These are phyloP conservation scores for Sporodiniella umbellata DNA, from an alignment of 371 early-diverging fungal genomes.

Conservation along the genomic window DNA sequence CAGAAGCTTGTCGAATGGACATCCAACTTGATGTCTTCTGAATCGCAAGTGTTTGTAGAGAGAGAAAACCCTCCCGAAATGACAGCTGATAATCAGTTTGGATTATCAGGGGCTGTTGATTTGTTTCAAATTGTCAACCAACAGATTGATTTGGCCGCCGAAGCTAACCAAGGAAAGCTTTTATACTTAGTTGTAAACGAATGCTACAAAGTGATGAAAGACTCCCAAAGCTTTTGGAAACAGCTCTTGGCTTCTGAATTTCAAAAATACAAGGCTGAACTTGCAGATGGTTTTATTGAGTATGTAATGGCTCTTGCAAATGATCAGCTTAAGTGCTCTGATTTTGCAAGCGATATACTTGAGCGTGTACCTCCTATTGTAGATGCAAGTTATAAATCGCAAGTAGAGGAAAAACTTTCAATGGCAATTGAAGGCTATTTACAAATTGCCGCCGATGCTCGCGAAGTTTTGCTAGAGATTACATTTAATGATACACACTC, in stretches of 20 bases:
- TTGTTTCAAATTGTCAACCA: conserved; percentile 96
- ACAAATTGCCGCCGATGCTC: conserved; percentile 69
- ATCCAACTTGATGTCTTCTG: conserved; percentile 78
- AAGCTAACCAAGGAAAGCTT: conserved; percentile 81
- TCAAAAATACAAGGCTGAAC: conserved; percentile 68
- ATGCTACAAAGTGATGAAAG: conserved; percentile 80
- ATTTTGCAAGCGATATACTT: conserved; percentile 81
- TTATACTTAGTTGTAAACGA: conserved; percentile 84
- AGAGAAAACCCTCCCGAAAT: conserved; percentile 75
- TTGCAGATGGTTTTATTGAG: conserved; percentile 82
- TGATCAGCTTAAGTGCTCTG: conserved; percentile 84
- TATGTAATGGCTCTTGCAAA: conserved; percentile 94
- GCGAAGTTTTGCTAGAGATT: conserved; percentile 74
- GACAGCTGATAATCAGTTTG: conserved; percentile 75
- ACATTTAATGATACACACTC: conserved; percentile 79
- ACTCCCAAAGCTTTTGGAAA: conserved; percentile 79
- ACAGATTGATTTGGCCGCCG: conserved; percentile 86
- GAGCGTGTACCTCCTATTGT: conserved; percentile 64
- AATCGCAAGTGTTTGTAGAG: conserved; percentile 76
- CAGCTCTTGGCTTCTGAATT: conserved; percentile 69
- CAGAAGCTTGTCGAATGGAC: conserved; percentile 89
- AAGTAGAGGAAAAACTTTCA: conserved; percentile 60
- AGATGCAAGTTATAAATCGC: conserved; percentile 63
- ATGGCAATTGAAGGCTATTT: conserved; percentile 78
- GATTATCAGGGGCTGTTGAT: conserved; percentile 77